Conservation (phyloP, 805 yeast genomes). For the Clavispora carvajalis region DNA sequence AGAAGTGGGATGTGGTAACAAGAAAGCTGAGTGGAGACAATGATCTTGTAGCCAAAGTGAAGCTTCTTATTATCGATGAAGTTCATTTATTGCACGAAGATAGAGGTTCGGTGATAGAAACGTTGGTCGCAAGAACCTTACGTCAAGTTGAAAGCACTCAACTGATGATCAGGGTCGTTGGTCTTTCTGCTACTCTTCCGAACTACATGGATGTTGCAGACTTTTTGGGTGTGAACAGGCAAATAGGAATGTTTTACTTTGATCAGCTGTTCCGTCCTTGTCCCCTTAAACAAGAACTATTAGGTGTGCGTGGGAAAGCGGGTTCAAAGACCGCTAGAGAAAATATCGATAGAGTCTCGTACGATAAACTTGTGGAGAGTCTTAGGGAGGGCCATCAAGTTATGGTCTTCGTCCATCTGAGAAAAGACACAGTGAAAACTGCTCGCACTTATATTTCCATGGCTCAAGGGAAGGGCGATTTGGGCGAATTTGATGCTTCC, state of each 20-base stretch:
- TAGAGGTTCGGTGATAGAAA: conserved; percentile 95
- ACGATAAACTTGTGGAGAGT: conserved; percentile 68
- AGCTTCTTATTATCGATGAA: conserved; percentile 86
- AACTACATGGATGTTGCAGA: conserved; percentile 63
- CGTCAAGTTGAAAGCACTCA: conserved; percentile 94
- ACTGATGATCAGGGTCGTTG: conserved; percentile 32
- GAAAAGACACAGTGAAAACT: conserved; percentile 87
- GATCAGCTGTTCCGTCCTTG: conserved; percentile 92
- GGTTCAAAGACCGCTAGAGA: conserved; percentile 70
- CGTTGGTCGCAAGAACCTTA: conserved; percentile 64
- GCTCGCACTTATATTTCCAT: conserved; percentile 65
- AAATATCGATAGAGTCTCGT: conserved; percentile 69
- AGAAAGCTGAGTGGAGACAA: conserved; percentile 73
- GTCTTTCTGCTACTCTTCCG: conserved; percentile 17
- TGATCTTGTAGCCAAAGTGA: conserved; percentile 59
- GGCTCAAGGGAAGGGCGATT: conserved; percentile 60
- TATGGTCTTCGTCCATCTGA: conserved; percentile 94
- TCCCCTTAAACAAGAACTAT: conserved; percentile 80
- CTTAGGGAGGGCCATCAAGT: conserved; percentile 74
- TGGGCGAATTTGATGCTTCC: conserved; percentile 53
- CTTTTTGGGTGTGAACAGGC: conserved; percentile 84
- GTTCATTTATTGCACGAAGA: conserved; percentile 96
- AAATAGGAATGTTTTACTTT: conserved; percentile 89
- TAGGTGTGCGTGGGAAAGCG: conserved; percentile 84
- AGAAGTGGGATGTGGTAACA: conserved; percentile 95